Evolutionary conservation across 352 stramenopile species (phyloP).

Genomic region (Phytophthora hibernalis): DNA sequence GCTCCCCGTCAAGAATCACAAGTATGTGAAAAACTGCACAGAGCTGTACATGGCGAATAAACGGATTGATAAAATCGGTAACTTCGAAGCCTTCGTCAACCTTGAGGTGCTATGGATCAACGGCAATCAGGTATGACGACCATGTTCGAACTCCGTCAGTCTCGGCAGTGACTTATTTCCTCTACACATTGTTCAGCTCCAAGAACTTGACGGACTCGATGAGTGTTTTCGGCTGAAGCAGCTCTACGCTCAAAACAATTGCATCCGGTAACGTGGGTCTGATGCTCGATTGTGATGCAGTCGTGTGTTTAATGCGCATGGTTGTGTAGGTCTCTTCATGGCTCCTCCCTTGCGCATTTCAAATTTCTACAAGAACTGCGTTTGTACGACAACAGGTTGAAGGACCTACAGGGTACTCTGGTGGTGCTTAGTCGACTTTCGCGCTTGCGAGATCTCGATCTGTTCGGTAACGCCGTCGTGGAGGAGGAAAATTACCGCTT

Average conservation of each 20-base stretch:
- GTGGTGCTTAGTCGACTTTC: conserved; percentile 58
- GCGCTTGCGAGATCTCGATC: conserved; percentile 77
- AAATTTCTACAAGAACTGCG: conserved; percentile 85
- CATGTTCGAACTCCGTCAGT: neutral
- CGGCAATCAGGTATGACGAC: conserved; percentile 65
- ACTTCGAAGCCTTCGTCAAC: conserved; percentile 90
- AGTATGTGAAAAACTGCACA: conserved; percentile 91
- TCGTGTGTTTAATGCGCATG: neutral
- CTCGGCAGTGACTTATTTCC: neutral
- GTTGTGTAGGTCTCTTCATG: conserved; percentile 46
- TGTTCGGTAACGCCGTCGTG: conserved; percentile 83
- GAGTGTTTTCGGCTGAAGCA: conserved; percentile 89
- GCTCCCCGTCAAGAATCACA: conserved; percentile 89
- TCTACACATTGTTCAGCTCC: conserved; percentile 42
- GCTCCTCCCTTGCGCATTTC: conserved; percentile 64
- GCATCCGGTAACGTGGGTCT: conserved; percentile 44
- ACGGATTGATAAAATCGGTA: conserved; percentile 76
- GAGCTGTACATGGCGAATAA: conserved; percentile 87
- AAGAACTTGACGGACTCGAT: conserved; percentile 73
- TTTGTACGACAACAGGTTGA: conserved; percentile 84
- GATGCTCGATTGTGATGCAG: neutral
- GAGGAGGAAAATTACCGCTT: conserved; percentile 90
- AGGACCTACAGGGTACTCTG: conserved; percentile 68
- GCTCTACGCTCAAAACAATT: conserved; percentile 91
- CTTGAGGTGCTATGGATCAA: conserved; percentile 93